phyloP scores from a whole-genome alignment of 768 basidiomycete genomes.

The Lanmaoa pseudosensibilis region DNA sequence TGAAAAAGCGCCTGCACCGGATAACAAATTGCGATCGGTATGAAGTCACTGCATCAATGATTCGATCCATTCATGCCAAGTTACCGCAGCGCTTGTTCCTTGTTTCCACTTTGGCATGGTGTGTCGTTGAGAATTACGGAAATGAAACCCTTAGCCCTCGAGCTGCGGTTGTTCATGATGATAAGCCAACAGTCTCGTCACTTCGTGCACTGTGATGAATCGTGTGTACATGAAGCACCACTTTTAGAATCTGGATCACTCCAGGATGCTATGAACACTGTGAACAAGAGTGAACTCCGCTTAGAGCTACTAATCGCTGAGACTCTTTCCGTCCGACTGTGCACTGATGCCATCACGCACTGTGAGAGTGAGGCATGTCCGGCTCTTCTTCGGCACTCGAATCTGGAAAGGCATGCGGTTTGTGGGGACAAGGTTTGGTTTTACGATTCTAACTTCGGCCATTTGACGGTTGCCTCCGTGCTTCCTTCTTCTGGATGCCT shows the following conservation, averaged over 20 bases:
- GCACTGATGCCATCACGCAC: background rate
- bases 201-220: background rate
- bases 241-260: background rate
- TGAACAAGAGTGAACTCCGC: background rate
- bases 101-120: background rate
- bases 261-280: background rate
- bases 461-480: background rate
- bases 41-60: background rate
- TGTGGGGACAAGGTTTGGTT: slow-evolving; percentile 4
- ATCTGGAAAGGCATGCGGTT: background rate
- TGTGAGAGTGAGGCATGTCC: background rate
- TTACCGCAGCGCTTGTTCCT: background rate
- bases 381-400: background rate
- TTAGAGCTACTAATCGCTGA: background rate
- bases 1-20: background rate
- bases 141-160: slow-evolving; percentile 10
- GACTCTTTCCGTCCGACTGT: background rate
- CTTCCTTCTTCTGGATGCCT: background rate
- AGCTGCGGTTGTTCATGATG: background rate
- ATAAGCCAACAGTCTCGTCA: too few species aligned
- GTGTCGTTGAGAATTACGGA: background rate
- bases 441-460: background rate
- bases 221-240: background rate
- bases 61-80: background rate
- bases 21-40: background rate